Percentiles rank a stretch among this genome's conserved stretches.
Conservation (phyloP, 2,329 filamentous ascomycete genomes). For the Cercospora sp. region DNA sequence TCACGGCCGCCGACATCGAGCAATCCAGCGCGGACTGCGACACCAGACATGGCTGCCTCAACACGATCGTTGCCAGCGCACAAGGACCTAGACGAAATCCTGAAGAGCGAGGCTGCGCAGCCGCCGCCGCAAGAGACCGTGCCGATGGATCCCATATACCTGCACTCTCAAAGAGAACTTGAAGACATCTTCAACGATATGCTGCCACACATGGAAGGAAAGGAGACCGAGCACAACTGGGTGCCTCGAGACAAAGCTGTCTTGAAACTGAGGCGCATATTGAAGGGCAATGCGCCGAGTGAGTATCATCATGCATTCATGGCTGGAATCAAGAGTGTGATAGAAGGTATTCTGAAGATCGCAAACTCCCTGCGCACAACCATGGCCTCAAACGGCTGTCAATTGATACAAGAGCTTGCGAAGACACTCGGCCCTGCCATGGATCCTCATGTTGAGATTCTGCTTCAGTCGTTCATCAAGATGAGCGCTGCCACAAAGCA, state of each 20-base stretch:
- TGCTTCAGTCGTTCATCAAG: conserved; percentile 87
- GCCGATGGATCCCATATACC: conserved; percentile 74
- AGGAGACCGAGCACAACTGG: conserved; percentile 91
- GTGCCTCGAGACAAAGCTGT: conserved; percentile 79
- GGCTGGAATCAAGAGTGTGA: conserved; percentile 66
- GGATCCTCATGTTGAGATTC: conserved; percentile 84
- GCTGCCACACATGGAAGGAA: conserved; percentile 79
- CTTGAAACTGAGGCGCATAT: conserved; percentile 71
- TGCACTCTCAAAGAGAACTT: conserved; percentile 82
- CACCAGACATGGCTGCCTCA: conserved; percentile 42
- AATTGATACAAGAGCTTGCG: conserved; percentile 81
- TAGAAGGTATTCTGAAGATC: conserved; percentile 88
- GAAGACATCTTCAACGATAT: conserved; percentile 85
- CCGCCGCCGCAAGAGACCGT: conserved; percentile 66
- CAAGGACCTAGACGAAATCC: conserved; percentile 44
- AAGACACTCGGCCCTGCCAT: conserved; percentile 73
- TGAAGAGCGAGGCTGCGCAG: conserved; percentile 52
- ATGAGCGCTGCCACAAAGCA: conserved; percentile 89
- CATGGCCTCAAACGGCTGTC: conserved; percentile 82
- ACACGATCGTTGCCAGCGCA: conserved; percentile 44
- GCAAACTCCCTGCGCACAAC: conserved; percentile 84
- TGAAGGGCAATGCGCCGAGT: conserved; percentile 77
- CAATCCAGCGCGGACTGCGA: conserved; percentile 27
- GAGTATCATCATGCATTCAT: conserved; percentile 75
- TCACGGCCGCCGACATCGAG: conserved; percentile 34